Conservation (phyloP, 2,329 filamentous ascomycete species). For the Camillea tinctor region DNA sequence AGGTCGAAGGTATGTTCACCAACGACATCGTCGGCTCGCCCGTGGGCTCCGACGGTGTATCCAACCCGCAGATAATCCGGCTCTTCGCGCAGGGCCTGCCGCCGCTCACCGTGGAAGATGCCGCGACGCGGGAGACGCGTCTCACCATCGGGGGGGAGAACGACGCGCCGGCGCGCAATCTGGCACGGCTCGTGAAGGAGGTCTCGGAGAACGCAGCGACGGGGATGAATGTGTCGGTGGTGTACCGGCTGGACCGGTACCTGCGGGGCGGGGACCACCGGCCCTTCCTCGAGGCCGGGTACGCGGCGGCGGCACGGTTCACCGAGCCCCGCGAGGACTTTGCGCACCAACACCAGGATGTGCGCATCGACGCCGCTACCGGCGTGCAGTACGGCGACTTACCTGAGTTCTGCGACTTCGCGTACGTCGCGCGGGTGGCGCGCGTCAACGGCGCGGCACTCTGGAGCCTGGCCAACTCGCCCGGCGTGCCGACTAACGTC, state of each 20-base stretch:
- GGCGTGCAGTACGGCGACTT: constrained; percentile 55
- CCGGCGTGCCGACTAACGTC: constrained; percentile 49
- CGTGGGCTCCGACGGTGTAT: constrained; percentile 42
- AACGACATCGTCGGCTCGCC: constrained; percentile 57
- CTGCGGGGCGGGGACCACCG: constrained; percentile 56
- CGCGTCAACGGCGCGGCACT: constrained; percentile 54
- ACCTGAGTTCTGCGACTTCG: constrained; percentile 56
- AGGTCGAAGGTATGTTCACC: constrained; percentile 58
- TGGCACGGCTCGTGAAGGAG: constrained; percentile 55
- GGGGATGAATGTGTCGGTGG: constrained; percentile 54
- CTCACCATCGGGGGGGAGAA: constrained; percentile 52
- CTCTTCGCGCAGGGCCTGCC: constrained; percentile 52
- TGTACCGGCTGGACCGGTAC: constrained; percentile 57
- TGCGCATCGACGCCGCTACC: constrained; percentile 37
- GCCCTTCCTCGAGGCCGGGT: constrained; percentile 55
- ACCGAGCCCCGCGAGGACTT: constrained; percentile 59
- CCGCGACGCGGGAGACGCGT: constrained; percentile 35
- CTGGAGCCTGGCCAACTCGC: constrained; percentile 53
- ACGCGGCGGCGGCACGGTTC: constrained; percentile 49
- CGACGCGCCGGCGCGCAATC: constrained; percentile 53
- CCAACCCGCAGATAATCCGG: constrained; percentile 51
- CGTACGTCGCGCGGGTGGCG: constrained; percentile 52
- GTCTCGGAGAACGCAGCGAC: constrained; percentile 51
- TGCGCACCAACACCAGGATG: constrained; percentile 56
- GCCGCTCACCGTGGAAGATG: constrained; percentile 38